Percentiles rank a stretch among this genome's conserved stretches.
These are phyloP conservation scores for Oxytropis ochrocephala DNA, from an alignment of 306 rosid genomes.

Conservation along the genomic window DNA sequence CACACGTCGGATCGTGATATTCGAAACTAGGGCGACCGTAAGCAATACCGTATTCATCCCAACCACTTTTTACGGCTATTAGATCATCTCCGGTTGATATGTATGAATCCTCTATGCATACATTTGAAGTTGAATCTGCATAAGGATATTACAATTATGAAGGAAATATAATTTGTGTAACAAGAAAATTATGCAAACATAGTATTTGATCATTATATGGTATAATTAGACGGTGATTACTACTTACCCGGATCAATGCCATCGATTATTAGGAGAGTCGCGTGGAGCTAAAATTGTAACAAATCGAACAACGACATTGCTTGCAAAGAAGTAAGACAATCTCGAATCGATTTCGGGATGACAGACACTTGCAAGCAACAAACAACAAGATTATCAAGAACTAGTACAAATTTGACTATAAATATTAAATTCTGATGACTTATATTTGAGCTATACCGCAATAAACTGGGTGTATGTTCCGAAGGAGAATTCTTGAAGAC, in stretches of 20 bases:
- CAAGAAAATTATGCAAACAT: too few relatives aligned
- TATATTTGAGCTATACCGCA: conserved; percentile 51
- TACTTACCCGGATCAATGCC: too few relatives aligned
- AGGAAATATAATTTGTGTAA: too few relatives aligned
- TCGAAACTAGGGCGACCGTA: conserved; percentile 55
- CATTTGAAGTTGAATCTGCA: conserved; percentile 80
- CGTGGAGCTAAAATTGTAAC: too few relatives aligned
- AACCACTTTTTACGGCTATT: conserved; percentile 82
- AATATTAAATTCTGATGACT: conserved; percentile 21
- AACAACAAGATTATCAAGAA: background rate
- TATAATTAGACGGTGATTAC: too few relatives aligned
- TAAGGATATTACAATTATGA: background rate
- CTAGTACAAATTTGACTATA: too few relatives aligned
- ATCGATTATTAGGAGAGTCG: too few relatives aligned
- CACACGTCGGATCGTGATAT: conserved; percentile 72
- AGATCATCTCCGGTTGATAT: conserved; percentile 85
- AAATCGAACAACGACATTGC: conserved; percentile 72
- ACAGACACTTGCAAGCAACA: background rate
- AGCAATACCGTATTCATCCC: conserved; percentile 89
- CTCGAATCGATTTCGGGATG: background rate
- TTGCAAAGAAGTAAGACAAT: conserved; percentile 40
- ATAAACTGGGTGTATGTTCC: conserved; percentile 97
- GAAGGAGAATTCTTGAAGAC: conserved; percentile 78
- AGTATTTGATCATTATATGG: too few relatives aligned
- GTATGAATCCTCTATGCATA: conserved; percentile 86